Conservation (phyloP, 2,329 filamentous ascomycete species). For the Pyrenophora tritici-repentis region DNA sequence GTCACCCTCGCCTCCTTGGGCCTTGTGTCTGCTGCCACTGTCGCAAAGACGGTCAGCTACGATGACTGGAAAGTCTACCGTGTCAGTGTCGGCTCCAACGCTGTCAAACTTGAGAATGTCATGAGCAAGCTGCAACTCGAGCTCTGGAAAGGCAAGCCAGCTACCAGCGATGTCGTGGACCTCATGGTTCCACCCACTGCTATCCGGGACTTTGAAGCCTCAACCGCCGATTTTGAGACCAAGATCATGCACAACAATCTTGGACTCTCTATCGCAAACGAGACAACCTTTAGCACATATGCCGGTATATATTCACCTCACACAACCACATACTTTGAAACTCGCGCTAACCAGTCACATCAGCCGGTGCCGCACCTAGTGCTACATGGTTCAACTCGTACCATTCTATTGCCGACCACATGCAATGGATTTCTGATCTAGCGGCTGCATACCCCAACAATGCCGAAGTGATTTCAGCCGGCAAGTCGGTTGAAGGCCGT, state of each 20-base stretch:
- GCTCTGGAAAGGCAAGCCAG: slow-evolving; percentile 44
- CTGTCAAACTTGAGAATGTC: slow-evolving; percentile 33
- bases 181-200: slow-evolving; percentile 43
- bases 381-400: slow-evolving; percentile 46
- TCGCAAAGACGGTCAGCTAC: slow-evolving; percentile 40
- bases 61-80: slow-evolving; percentile 46
- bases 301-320: slow-evolving; percentile 36
- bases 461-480: slow-evolving; percentile 41
- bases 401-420: slow-evolving; percentile 44
- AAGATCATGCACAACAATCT: slow-evolving; percentile 47
- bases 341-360: slow-evolving; percentile 21
- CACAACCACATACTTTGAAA: slow-evolving; percentile 5
- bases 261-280: slow-evolving; percentile 42
- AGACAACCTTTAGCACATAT: slow-evolving; percentile 38
- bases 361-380: slow-evolving; percentile 37
- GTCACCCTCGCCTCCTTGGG: slow-evolving; percentile 37
- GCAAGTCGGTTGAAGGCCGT: slow-evolving; percentile 45
- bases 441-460: slow-evolving; percentile 44
- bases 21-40: slow-evolving; percentile 40
- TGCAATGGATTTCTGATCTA: slow-evolving; percentile 42
- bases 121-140: slow-evolving; percentile 39
- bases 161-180: slow-evolving; percentile 41
- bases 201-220: slow-evolving; percentile 34
- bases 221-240: slow-evolving; percentile 33
- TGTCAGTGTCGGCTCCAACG: slow-evolving; percentile 38